These are phyloP conservation scores for Panaeolus cyanescens DNA, from an alignment of 768 basidiomycete genomes.

Conservation along the genomic window DNA sequence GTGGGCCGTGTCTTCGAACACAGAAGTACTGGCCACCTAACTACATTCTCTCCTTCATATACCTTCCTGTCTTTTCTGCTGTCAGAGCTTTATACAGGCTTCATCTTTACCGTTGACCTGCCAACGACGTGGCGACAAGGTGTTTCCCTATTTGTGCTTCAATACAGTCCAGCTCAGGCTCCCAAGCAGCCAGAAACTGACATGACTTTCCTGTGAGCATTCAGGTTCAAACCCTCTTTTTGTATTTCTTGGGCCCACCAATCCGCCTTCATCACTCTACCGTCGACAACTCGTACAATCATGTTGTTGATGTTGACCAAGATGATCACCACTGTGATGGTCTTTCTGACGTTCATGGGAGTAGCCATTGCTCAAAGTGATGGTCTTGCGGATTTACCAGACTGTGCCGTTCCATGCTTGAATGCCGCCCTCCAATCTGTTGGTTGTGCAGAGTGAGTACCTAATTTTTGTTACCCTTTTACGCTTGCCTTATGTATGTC, in stretches of 20 bases:
- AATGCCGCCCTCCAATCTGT: neutral
- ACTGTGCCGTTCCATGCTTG: neutral
- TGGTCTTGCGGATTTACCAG: neutral
- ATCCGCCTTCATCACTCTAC: neutral
- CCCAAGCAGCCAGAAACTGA: neutral
- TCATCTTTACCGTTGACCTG: neutral
- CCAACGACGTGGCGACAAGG: neutral
- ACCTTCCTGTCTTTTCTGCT: neutral
- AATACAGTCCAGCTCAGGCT: neutral
- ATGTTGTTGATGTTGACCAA: neutral
- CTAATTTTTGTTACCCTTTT: neutral
- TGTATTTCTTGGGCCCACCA: neutral
- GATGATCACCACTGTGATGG: neutral
- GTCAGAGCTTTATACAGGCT: neutral
- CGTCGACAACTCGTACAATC: neutral
- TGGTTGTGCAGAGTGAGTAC: neutral
- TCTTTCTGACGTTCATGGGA: neutral
- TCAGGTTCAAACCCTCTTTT: neutral
- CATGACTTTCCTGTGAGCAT: neutral
- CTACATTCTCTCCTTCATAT: neutral
- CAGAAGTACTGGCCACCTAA: neutral
- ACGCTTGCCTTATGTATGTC: neutral
- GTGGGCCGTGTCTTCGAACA: neutral
- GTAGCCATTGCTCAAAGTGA: neutral
- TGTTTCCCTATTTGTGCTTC: neutral